These are phyloP conservation scores for Heritiera littoralis DNA, from an alignment of 345 rosid genomes.

Conservation along the genomic window DNA sequence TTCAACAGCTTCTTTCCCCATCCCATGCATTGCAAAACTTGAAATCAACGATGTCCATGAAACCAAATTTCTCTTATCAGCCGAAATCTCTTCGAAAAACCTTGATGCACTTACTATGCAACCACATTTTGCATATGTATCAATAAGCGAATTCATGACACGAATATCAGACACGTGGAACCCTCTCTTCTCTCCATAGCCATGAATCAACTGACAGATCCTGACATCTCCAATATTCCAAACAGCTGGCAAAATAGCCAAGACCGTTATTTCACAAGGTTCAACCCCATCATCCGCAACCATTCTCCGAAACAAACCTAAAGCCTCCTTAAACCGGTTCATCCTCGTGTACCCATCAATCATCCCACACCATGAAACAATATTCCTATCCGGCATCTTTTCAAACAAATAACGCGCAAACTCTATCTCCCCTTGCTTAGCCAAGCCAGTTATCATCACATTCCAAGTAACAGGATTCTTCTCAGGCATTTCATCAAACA, in stretches of 20 bases:
- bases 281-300: conserved; percentile 43
- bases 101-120: conserved; percentile 55
- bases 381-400: conserved; percentile 59
- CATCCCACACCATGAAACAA: conserved; percentile 81
- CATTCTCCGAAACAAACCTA: conserved; percentile 69
- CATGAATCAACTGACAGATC: conserved; percentile 61
- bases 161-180: conserved; percentile 58
- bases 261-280: conserved; percentile 63
- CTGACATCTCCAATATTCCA: conserved; percentile 47
- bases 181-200: conserved; percentile 58
- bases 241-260: conserved; percentile 69
- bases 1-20: conserved; percentile 70
- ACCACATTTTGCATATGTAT: conserved; percentile 78
- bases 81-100: conserved; percentile 52
- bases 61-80: conserved; percentile 56
- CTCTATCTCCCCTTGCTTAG: conserved; percentile 58
- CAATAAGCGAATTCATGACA: conserved; percentile 61
- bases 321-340: conserved; percentile 51
- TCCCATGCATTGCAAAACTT: conserved; percentile 79
- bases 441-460: conserved; percentile 73
- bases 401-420: conserved; percentile 57
- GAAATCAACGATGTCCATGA: conserved; percentile 85
- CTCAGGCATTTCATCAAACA: conserved; percentile 75
- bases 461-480: conserved; percentile 75
- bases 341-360: conserved; percentile 73